Evolutionary conservation across 306 rosid species (phyloP), one percentile per base, ranked within the genome.

Genomic region (Castanospermum australe): DNA sequence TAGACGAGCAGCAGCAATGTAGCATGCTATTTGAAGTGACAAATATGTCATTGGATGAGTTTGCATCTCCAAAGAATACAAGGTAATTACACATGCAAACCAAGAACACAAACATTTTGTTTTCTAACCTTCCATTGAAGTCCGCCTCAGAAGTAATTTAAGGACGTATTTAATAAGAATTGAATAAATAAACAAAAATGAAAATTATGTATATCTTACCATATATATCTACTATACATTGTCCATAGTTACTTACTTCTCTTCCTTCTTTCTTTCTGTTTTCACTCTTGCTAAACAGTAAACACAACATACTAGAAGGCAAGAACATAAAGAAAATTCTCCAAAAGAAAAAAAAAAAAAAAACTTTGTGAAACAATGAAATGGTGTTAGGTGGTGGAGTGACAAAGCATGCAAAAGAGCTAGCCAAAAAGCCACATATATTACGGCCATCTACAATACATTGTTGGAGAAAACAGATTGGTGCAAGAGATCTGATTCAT

Each of bases 11-110:
- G 42, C 38, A 30, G 33, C n/a, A 32, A n/a, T n/a, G n/a, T n/a
- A n/a, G 15, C 61, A 48, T 38, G 38, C 59, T 65, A 11, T 17
- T 7, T 59, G 41, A 67, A 83, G 57, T 57, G 72, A 69, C 81
- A 28, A 63, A 66, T 66, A 36, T 51, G 20, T 42, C 78, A 5
- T 21, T 28, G 21, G 12, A 35, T n/a, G 9, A 68, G 67, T 57
- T 54, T 69, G 70, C 76, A 44, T 30, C 61, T 41, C 24, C 48
- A 59, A 28, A 5, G 35, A 45, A 15, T 42, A 17, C 12, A 17
- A 8, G 11, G 24, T 32, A 51, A 22, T 71, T 39, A 62, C 59
- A 71, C 18, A 50, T 50, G 57, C 78, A 45, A 22, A 18, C 67
- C 79, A 50, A 24, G 56, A 20, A 22, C 32, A 32, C 20, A 35